phyloP scores from a whole-genome alignment of 2,329 filamentous ascomycete genomes.

The Chaetomium sp. region DNA sequence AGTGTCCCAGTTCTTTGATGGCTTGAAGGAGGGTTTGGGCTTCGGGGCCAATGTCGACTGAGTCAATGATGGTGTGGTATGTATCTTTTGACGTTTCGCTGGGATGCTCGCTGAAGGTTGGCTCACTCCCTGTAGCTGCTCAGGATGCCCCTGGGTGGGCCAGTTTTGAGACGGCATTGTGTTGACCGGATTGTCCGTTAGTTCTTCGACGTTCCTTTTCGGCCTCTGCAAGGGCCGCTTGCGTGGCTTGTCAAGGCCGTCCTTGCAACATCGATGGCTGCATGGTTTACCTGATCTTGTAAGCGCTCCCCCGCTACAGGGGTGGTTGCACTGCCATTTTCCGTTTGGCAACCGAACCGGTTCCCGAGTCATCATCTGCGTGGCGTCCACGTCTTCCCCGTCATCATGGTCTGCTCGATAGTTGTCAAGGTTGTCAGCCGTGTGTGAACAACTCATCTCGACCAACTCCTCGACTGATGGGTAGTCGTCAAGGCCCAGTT shows the following conservation, averaged over 20 bases:
- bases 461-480: slow-evolving; percentile 56
- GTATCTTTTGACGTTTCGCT: slow-evolving; percentile 9
- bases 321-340: slow-evolving; percentile 73
- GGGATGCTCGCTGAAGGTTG: background rate
- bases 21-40: background rate
- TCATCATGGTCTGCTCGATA: slow-evolving; percentile 9
- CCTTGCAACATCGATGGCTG: slow-evolving; percentile 72
- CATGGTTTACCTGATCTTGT: slow-evolving; percentile 52
- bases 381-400: slow-evolving; percentile 10
- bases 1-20: background rate
- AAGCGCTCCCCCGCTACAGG: slow-evolving; percentile 51
- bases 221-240: slow-evolving; percentile 39
- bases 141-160: background rate
- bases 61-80: background rate
- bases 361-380: slow-evolving; percentile 31
- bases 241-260: slow-evolving; percentile 67
- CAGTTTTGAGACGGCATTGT: background rate
- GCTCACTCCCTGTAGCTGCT: background rate
- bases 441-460: slow-evolving; percentile 29
- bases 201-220: slow-evolving; percentile 35
- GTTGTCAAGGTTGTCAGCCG: slow-evolving; percentile 3
- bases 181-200: slow-evolving; percentile 24
- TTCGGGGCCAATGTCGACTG: background rate
- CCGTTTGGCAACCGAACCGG: slow-evolving; percentile 65
- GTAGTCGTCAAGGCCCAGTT: slow-evolving; percentile 47